phyloP scores from a whole-genome alignment of 495 filamentous ascomycete species.

The Penicillium tannophilum region DNA sequence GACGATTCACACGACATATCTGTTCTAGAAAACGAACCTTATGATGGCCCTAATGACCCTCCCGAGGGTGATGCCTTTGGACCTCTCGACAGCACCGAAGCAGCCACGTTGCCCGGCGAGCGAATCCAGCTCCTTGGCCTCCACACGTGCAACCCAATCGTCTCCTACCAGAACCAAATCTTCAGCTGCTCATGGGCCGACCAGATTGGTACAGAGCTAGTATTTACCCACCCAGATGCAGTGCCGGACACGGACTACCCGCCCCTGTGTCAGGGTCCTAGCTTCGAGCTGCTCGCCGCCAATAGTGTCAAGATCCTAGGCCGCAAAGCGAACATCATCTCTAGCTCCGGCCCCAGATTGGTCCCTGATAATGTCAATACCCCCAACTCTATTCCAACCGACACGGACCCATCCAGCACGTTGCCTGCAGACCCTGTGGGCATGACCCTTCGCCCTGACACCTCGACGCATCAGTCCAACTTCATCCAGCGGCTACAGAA shows the following conservation, averaged over 20 bases:
- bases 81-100: constrained; percentile 30
- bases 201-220: constrained; percentile 78
- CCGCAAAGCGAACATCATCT: constrained; percentile 44
- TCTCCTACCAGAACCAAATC: constrained; percentile 72
- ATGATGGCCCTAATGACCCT: constrained; percentile 17
- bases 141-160: constrained; percentile 68
- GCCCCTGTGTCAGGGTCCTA: constrained; percentile 41
- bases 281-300: constrained; percentile 64
- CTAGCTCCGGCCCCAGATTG: constrained; percentile 26
- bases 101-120: constrained; percentile 29
- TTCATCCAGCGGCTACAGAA: constrained; percentile 48
- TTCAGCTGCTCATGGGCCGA: constrained; percentile 77
- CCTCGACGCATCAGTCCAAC: constrained; percentile 39
- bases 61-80: constrained; percentile 15
- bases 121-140: constrained; percentile 80
- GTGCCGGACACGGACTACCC: constrained; percentile 34
- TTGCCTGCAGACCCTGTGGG: constrained; percentile 3
- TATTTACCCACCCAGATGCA: constrained; percentile 58
- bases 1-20: constrained; percentile 17
- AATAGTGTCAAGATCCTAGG: constrained; percentile 54
- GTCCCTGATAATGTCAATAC: constrained; percentile 3
- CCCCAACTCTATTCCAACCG: constrained; percentile 2
- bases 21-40: constrained; percentile 6
- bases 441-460: constrained; percentile 20
- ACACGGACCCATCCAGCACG: constrained; percentile 3